Evolutionary conservation across 768 basidiomycete species (phyloP).

Genomic region (Hirschioporus abietinus): DNA sequence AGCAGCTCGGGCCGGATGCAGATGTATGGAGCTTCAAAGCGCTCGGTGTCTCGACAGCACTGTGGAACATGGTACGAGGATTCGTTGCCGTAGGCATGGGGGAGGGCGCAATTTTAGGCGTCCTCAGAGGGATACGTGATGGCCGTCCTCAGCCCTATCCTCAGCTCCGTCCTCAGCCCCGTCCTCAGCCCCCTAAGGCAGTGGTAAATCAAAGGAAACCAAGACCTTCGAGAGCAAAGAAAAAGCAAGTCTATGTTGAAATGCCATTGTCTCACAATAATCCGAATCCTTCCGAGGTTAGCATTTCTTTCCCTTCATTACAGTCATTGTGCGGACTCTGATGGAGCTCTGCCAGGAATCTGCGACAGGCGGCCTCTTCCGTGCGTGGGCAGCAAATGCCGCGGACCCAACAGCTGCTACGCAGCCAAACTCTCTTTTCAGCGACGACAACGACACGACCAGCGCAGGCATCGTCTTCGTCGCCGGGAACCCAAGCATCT

Average conservation of each 20-base stretch:
- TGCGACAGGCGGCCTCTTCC: too few relatives aligned
- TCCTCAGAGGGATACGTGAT: conserved; percentile 55
- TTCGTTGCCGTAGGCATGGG: conserved; percentile 52
- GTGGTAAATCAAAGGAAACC: too few relatives aligned
- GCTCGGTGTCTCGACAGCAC: conserved; percentile 59
- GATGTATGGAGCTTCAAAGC: conserved; percentile 77
- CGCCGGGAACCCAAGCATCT: not conserved
- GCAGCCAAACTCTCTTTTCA: not conserved
- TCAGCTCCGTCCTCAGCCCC: too few relatives aligned
- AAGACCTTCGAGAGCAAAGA: too few relatives aligned
- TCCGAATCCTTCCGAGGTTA: conserved; percentile 9
- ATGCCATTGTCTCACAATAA: too few relatives aligned
- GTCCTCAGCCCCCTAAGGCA: too few relatives aligned
- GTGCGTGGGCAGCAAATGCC: conserved; percentile 10
- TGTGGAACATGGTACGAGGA: conserved; percentile 72
- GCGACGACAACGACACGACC: not conserved
- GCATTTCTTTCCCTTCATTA: too few relatives aligned
- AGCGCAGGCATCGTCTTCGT: not conserved
- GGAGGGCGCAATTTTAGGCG: conserved; percentile 54
- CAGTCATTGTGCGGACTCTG: too few relatives aligned
- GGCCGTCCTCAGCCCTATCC: conserved; percentile 35
- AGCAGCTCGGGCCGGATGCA: conserved; percentile 47
- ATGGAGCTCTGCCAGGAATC: too few relatives aligned
- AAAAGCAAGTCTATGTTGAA: too few relatives aligned
- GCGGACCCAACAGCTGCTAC: not conserved